Base-by-base conservation (phyloP, 495 filamentous ascomycete genomes). In the Daldinia bambusicola region DNA sequence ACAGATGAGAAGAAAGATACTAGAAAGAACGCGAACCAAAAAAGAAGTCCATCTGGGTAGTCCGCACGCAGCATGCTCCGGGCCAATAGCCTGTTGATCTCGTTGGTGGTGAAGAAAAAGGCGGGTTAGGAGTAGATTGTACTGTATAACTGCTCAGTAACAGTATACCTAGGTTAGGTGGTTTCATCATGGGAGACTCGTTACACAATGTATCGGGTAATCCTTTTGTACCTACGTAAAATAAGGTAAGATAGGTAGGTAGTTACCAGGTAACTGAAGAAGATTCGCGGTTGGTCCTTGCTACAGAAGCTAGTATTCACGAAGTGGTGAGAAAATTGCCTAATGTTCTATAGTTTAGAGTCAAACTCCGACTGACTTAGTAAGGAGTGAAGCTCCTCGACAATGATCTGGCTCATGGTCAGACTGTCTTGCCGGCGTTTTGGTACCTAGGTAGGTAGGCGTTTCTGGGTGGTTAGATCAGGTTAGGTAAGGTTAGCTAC, bases 11-110 rank as follows among this genome's bases (percentile, higher is more conserved):
- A 26, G 26, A 26, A 26, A 26, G 26, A 26, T 26, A 26, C 1
- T 26, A 26, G 26, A 26, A 26, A 26, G 26, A 26, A 26, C 1
- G 26, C 1, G 3, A 26, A 26, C 26, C 26, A 3, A 26, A 26
- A 26, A 26, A 26, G 26, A 26, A 26, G 26, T 62, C 65, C 65
- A 62, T 31, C 14, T 45, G 50, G 12, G 30, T 2, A 12, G 9
- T 18, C 4, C 40, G 40, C 26, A 8, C 50, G 9, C 43, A 48
- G 16, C 43, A 22, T 4, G 8, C 18, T 13, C 43, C 43, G 43
- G 18, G 18, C 43, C 43, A 48, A 48, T 48, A 26, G 16, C 16
- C 43, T 12, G 43, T 6, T 22, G 9, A 2, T 45, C 41, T 48
- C 8, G 16, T 22, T 2, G 1, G 43, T 48, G n/a, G 5, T 12